phyloP scores from a whole-genome alignment of 1,284 basidiomycete species.

The Kwoniella shivajii region DNA sequence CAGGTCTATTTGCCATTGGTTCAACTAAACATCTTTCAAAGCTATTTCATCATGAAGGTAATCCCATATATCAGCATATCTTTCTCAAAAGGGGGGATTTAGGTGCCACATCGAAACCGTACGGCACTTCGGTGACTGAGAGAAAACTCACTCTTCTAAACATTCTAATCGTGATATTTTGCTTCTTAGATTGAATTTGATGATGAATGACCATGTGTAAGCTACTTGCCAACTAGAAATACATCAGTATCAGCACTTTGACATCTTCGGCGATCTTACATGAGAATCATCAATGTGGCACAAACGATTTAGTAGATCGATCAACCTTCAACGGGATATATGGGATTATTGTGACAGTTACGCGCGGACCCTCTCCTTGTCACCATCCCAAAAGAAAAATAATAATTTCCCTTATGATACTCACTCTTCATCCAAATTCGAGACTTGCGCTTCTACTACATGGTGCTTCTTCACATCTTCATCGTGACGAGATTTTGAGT shows the following conservation, averaged over 20 bases:
- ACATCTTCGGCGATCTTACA: background rate
- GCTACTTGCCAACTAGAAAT: slow-evolving; percentile 49
- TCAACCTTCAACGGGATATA: no score
- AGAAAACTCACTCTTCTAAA: slow-evolving; percentile 43
- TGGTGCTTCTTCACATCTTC: slow-evolving; percentile 36
- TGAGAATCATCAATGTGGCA: slow-evolving; percentile 5
- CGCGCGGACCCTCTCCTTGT: slow-evolving; percentile 8
- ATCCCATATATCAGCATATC: background rate
- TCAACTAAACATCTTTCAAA: slow-evolving; percentile 42
- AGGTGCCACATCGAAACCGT: background rate
- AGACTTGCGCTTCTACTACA: slow-evolving; percentile 25
- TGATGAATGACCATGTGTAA: slow-evolving; percentile 50
- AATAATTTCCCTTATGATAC: slow-evolving; percentile 13
- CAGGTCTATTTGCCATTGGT: slow-evolving; percentile 47
- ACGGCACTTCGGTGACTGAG: background rate
- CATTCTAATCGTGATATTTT: slow-evolving; percentile 39
- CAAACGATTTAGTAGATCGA: no score
- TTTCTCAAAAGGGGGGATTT: background rate
- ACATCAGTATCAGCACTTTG: slow-evolving; percentile 7
- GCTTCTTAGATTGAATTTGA: slow-evolving; percentile 41
- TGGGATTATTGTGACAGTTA: background rate
- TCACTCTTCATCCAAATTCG: slow-evolving; percentile 42
- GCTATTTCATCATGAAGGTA: slow-evolving; percentile 23
- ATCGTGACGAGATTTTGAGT: slow-evolving; percentile 33
- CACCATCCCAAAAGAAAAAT: background rate